Conservation (phyloP, 163 green algal genomes). For the Scenedesmus sp. region DNA sequence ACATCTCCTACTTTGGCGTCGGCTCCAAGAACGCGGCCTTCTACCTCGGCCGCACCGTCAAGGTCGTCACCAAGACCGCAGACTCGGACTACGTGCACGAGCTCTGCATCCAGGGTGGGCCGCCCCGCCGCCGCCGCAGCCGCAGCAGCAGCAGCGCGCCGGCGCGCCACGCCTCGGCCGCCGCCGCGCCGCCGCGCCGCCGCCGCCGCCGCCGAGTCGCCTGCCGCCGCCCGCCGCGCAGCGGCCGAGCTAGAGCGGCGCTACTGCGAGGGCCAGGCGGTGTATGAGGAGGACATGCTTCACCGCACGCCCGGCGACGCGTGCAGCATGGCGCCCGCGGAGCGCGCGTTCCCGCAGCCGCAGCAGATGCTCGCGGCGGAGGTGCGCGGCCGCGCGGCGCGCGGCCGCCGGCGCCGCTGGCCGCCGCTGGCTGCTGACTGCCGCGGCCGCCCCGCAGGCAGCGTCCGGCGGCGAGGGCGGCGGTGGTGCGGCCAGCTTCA, state of each 20-base stretch:
- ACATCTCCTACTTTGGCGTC: slow-evolving; percentile 81
- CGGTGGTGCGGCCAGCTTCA: slow-evolving; percentile 64
- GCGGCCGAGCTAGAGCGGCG: slow-evolving; percentile 67
- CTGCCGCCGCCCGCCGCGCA: no score
- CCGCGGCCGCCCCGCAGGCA: no score
- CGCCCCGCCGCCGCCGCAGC: no score
- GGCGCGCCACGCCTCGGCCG: no score
- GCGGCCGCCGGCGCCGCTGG: neutral
- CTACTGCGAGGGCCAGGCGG: slow-evolving; percentile 67
- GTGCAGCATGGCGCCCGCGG: slow-evolving; percentile 58
- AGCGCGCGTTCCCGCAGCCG: slow-evolving; percentile 55
- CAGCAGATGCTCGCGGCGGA: slow-evolving; percentile 56
- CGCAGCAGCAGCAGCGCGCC: no score
- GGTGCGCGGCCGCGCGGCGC: neutral
- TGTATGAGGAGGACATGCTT: slow-evolving; percentile 84
- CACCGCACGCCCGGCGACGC: slow-evolving; percentile 70
- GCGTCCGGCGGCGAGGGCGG: no score
- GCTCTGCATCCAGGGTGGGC: slow-evolving; percentile 67
- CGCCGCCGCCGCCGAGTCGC: no score
- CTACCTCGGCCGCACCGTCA: slow-evolving; percentile 78
- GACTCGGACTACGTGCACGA: slow-evolving; percentile 74
- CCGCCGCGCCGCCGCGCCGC: no score
- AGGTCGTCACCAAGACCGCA: slow-evolving; percentile 67
- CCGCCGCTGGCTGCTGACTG: no score
- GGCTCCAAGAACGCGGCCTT: slow-evolving; percentile 88